A percentile compares a stretch with the other conserved stretches of the same genome.
Conservation (phyloP, 805 yeast species). For the Saturnispora bothae region DNA sequence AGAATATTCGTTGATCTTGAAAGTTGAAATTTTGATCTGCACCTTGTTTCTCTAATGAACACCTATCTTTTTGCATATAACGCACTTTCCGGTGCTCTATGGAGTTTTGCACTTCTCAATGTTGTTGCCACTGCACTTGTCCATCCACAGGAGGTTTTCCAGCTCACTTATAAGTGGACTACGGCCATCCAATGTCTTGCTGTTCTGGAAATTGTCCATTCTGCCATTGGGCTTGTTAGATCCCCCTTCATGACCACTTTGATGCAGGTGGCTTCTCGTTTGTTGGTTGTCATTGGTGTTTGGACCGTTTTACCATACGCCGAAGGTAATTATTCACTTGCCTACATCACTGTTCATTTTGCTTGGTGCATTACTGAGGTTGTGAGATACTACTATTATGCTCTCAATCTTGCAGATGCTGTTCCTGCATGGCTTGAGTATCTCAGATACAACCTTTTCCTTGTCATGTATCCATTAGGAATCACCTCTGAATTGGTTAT, state of each 20-base stretch:
- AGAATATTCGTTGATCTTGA: no score
- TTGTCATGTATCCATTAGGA: constrained; percentile 80
- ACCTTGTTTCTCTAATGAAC: background rate
- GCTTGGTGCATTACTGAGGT: constrained; percentile 97
- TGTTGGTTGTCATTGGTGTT: constrained; percentile 75
- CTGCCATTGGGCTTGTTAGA: constrained; percentile 69
- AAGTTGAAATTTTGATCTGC: no score
- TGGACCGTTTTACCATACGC: constrained; percentile 65
- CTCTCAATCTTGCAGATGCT: constrained; percentile 47
- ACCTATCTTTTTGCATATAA: constrained; percentile 23
- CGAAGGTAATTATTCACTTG: constrained; percentile 48
- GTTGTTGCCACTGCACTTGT: constrained; percentile 15
- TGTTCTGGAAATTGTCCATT: constrained; percentile 67
- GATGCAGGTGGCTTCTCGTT: constrained; percentile 80
- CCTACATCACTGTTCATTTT: constrained; percentile 54
- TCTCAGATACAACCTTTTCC: constrained; percentile 76
- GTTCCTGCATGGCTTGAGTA: constrained; percentile 54
- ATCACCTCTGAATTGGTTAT: constrained; percentile 75
- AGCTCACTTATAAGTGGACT: constrained; percentile 45
- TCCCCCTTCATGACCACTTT: constrained; percentile 78
- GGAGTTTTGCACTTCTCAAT: constrained; percentile 25
- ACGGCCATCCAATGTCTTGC: constrained; percentile 72
- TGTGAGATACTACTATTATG: constrained; percentile 81
- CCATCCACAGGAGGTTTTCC: constrained; percentile 54
- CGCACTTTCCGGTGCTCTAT: constrained; percentile 24